These are phyloP conservation scores for Oxytropis ochrocephala DNA, from an alignment of 306 rosid genomes.

Conservation along the genomic window DNA sequence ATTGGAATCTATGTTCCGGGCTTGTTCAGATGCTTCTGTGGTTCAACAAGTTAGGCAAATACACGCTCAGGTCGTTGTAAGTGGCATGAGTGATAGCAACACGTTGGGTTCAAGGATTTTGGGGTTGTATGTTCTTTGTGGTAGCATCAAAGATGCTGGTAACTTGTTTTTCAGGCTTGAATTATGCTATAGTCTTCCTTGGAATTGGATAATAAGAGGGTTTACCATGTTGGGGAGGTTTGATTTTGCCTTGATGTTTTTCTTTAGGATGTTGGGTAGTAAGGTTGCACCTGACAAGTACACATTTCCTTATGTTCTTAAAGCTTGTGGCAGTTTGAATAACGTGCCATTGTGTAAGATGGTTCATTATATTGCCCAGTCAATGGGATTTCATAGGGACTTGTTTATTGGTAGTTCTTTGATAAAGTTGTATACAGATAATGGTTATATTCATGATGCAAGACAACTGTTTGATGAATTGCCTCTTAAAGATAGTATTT, in stretches of 20 bases:
- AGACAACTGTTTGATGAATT: constrained; percentile 56
- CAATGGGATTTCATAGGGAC: constrained; percentile 53
- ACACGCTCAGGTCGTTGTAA: constrained; percentile 50
- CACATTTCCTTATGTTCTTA: constrained; percentile 79
- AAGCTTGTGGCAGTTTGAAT: constrained; percentile 65
- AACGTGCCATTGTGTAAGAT: constrained; percentile 47
- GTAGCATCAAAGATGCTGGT: constrained; percentile 48
- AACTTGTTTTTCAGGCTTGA: constrained; percentile 52
- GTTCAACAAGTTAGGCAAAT: constrained; percentile 52
- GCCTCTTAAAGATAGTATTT: constrained; percentile 48
- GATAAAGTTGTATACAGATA: constrained; percentile 57
- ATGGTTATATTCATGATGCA: constrained; percentile 56
- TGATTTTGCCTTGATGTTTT: constrained; percentile 53
- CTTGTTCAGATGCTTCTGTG: constrained; percentile 36
- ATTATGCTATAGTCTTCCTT: constrained; percentile 43
- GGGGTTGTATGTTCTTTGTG: constrained; percentile 61
- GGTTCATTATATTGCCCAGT: constrained; percentile 37
- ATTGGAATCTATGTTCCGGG: constrained; percentile 39
- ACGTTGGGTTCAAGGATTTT: constrained; percentile 38
- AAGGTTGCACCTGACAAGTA: constrained; percentile 69
- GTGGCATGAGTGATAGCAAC: constrained; percentile 29
- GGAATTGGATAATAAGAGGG: constrained; percentile 88
- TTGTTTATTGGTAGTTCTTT: constrained; percentile 67
- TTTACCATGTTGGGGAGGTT: constrained; percentile 49
- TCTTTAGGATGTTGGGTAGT: constrained; percentile 71